Conservation (phyloP, 176 grass and related monocot species). For the Triticum urartu region DNA sequence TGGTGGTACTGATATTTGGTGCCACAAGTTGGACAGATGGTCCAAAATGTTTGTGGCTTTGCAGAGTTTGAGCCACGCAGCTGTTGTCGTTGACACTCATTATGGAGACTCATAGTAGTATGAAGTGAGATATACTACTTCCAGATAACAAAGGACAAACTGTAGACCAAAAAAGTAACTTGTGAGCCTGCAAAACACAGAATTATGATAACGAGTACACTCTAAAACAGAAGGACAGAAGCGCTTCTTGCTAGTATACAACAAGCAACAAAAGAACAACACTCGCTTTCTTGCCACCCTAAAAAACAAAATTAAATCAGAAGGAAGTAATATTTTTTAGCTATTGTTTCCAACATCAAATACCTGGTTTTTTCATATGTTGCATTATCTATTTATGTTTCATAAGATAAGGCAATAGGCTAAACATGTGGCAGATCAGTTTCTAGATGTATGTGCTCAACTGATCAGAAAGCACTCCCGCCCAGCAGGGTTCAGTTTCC, state of each 20-base stretch:
- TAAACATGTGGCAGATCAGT: no score
- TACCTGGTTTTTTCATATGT: no score
- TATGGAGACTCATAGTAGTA: conserved; percentile 29
- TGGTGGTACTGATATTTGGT: conserved; percentile 82
- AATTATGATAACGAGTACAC: neutral
- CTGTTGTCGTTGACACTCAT: neutral
- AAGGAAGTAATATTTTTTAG: no score
- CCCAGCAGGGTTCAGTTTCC: no score
- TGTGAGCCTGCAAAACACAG: conserved; percentile 20
- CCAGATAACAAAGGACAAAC: neutral
- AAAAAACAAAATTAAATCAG: no score
- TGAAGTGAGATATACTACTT: conserved; percentile 17
- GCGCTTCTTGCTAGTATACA: neutral
- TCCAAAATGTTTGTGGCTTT: conserved; percentile 67
- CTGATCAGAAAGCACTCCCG: no score
- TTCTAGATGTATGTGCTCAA: no score
- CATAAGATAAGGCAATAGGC: no score
- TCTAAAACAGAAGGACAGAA: neutral
- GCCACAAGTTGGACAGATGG: conserved; percentile 65
- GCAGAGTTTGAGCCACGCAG: conserved; percentile 25
- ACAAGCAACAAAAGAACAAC: no score
- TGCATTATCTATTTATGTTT: no score
- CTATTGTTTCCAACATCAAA: no score
- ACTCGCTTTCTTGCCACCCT: no score
- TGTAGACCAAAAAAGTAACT: conserved; percentile 1